Conservation (phyloP, 495 filamentous ascomycete genomes). For the Annulohypoxylon maeteangense region DNA sequence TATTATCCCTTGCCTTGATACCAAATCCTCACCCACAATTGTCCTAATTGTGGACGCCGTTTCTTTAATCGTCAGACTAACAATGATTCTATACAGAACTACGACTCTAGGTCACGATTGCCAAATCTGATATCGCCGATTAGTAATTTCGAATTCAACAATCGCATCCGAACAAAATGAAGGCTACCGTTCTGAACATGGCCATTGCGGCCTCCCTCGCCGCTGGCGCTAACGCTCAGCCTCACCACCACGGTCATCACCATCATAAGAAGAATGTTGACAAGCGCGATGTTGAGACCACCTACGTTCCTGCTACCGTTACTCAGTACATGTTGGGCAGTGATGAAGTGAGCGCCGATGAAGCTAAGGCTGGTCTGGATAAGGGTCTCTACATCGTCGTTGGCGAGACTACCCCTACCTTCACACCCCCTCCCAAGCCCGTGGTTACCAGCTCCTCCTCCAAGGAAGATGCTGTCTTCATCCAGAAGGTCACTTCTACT, state of each 20-base stretch:
- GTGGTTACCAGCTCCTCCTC: constrained; percentile 44
- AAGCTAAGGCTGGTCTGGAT: constrained; percentile 71
- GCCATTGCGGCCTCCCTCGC: constrained; percentile 61
- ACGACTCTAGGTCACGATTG: constrained; percentile 28
- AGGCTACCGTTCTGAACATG: constrained; percentile 53
- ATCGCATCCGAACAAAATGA: constrained; percentile 54
- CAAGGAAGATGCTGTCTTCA: constrained; percentile 46
- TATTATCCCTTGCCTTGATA: background rate
- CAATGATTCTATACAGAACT: constrained; percentile 37
- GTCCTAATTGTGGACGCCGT: background rate
- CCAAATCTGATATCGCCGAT: constrained; percentile 34
- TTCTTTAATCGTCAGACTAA: constrained; percentile 18
- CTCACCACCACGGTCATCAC: constrained; percentile 58
- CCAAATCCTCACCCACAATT: background rate
- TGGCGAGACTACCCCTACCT: constrained; percentile 58
- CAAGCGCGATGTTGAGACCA: constrained; percentile 56
- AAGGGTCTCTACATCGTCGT: constrained; percentile 64
- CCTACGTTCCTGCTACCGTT: constrained; percentile 61
- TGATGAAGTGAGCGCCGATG: constrained; percentile 59
- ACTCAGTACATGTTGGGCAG: constrained; percentile 70
- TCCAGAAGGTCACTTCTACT: constrained; percentile 45
- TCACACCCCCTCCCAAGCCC: constrained; percentile 52
- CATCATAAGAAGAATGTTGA: constrained; percentile 54
- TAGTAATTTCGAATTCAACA: constrained; percentile 21
- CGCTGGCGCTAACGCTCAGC: constrained; percentile 56